phyloP scores from a whole-genome alignment of 371 early-diverging fungal genomes.

The Thermomucor indicae-seudaticae region DNA sequence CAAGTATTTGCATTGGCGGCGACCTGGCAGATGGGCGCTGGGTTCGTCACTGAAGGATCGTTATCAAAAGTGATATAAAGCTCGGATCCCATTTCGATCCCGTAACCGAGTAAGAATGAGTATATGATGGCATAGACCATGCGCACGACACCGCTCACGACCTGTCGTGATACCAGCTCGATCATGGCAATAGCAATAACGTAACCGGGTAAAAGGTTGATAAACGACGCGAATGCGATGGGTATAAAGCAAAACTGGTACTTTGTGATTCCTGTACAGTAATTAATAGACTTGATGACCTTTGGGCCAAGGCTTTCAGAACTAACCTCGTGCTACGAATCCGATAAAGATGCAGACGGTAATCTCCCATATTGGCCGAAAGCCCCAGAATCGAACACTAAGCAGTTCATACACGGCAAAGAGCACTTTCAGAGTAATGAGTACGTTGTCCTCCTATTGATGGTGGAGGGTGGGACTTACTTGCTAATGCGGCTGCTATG shows the following conservation, averaged over 20 bases:
- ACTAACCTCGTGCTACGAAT: conserved; percentile 11
- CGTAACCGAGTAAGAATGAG: conserved; percentile 77
- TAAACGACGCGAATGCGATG: conserved; percentile 44
- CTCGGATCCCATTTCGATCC: conserved; percentile 68
- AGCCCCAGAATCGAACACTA: conserved; percentile 10
- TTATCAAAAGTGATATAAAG: conserved; percentile 35
- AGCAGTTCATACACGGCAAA: conserved; percentile 20
- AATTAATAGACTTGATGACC: neutral
- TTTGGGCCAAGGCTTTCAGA: neutral
- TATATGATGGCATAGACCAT: conserved; percentile 76
- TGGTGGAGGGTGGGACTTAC: conserved; percentile 18
- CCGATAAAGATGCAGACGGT: conserved; percentile 18
- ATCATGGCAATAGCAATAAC: conserved; percentile 72
- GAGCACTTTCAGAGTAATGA: conserved; percentile 8
- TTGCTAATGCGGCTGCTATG: conserved; percentile 31
- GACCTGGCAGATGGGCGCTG: conserved; percentile 11
- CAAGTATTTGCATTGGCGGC: conserved; percentile 23
- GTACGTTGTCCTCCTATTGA: too few relatives aligned
- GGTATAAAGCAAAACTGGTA: conserved; percentile 45
- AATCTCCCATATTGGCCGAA: conserved; percentile 20
- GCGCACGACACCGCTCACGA: conserved; percentile 83
- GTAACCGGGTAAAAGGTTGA: conserved; percentile 70
- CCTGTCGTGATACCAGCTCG: conserved; percentile 79
- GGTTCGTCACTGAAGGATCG: conserved; percentile 6
- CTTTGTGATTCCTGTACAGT: conserved; percentile 4